Percentiles rank a stretch among this genome's conserved stretches.
phyloP scores from a whole-genome alignment of 2,329 filamentous ascomycete genomes.

The Hymenoscyphus fructigenus region DNA sequence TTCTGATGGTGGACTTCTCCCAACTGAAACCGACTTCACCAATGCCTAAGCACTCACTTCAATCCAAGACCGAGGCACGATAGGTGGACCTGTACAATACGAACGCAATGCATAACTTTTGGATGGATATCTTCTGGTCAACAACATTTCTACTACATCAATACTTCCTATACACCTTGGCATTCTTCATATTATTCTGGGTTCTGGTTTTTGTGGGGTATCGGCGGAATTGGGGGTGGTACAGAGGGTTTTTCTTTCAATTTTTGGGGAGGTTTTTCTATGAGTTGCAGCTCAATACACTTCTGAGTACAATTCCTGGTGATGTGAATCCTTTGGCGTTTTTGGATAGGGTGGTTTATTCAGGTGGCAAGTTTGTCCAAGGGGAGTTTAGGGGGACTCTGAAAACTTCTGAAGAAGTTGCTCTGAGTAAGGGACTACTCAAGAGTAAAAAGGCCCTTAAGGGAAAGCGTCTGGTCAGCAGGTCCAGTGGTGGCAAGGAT shows the following conservation, averaged over 20 bases:
- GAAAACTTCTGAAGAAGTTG: background rate
- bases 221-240: background rate
- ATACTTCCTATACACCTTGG: constrained; percentile 2
- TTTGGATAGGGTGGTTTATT: background rate
- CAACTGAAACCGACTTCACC: constrained; percentile 83
- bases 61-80: background rate
- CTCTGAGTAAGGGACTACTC: background rate
- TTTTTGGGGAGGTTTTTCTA: background rate
- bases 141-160: background rate
- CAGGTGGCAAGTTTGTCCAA: background rate
- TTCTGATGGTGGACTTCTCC: constrained; percentile 58
- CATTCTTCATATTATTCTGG: background rate
- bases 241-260: background rate
- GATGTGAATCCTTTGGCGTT: background rate
- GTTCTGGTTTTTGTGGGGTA: background rate
- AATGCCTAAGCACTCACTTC: constrained; percentile 42
- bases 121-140: background rate
- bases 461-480: background rate
- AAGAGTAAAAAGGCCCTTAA: background rate
- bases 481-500: background rate
- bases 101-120: background rate
- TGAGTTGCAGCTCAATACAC: background rate
- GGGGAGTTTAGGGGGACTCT: background rate
- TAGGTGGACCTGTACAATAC: constrained; percentile 1
- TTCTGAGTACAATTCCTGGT: background rate